Evolutionary conservation across 805 yeast genomes (phyloP).

Genomic region (Metschnikowia shivogae): DNA sequence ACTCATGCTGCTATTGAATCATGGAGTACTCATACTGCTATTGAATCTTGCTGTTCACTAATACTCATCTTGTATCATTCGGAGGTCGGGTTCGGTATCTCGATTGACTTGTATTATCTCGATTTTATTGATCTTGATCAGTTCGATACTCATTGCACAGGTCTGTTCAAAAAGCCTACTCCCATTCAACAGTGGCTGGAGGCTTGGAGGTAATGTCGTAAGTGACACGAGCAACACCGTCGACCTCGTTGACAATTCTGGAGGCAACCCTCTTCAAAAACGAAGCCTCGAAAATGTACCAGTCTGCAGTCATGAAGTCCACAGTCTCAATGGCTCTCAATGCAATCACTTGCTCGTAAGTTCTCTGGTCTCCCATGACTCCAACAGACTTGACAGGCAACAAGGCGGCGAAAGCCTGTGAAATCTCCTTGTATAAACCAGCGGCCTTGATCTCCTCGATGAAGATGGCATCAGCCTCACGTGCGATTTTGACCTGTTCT

Average conservation of each 20-base stretch:
- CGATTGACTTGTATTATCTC: no score
- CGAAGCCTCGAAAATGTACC: slow-evolving; percentile 90
- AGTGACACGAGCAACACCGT: slow-evolving; percentile 98
- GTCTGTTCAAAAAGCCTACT: slow-evolving; percentile 39
- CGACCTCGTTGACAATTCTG: slow-evolving; percentile 97
- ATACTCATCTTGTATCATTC: no score
- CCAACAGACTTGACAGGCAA: slow-evolving; percentile 98
- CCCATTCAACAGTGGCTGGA: slow-evolving; percentile 99
- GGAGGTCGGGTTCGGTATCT: no score
- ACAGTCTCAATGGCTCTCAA: slow-evolving; percentile 96
- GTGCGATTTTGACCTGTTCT: slow-evolving; percentile 90
- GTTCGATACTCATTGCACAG: not conserved
- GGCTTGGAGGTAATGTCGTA: slow-evolving; percentile 99
- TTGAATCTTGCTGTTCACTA: no score
- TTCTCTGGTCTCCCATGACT: slow-evolving; percentile 99
- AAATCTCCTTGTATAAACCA: slow-evolving; percentile 86
- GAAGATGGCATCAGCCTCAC: slow-evolving; percentile 94
- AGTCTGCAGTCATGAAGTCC: slow-evolving; percentile 99
- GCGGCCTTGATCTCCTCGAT: slow-evolving; percentile 93
- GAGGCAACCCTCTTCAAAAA: slow-evolving; percentile 92
- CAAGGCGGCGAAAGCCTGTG: slow-evolving; percentile 97
- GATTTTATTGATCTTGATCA: no score
- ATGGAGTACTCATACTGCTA: no score
- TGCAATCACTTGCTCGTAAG: slow-evolving; percentile 98
- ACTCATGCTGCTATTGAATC: no score